phyloP scores from a whole-genome alignment of 345 rosid genomes.

The Salix viminalis region DNA sequence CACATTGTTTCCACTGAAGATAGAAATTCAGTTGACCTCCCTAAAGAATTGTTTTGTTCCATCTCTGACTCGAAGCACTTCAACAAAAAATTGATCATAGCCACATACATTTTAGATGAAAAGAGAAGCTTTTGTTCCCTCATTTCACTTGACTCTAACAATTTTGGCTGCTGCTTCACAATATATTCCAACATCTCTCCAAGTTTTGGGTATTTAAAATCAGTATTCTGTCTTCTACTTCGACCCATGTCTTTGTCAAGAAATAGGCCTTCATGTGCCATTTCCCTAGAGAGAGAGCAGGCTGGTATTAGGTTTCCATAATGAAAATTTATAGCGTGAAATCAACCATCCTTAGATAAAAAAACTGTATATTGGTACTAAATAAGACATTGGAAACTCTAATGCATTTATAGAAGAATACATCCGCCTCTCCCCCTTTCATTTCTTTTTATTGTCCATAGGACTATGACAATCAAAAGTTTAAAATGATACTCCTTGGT shows the following conservation, averaged over 20 bases:
- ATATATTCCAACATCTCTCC: conserved; percentile 67
- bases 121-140: conserved; percentile 75
- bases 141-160: conserved; percentile 60
- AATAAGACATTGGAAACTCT: background rate
- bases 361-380: too few relatives aligned
- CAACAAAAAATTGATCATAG: conserved; percentile 70
- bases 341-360: background rate
- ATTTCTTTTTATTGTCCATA: background rate
- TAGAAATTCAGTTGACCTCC: conserved; percentile 52
- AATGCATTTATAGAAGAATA: background rate
- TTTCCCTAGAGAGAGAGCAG: conserved; percentile 46
- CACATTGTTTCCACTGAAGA: conserved; percentile 65
- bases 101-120: conserved; percentile 66
- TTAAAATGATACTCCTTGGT: too few relatives aligned
- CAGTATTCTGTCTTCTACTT: conserved; percentile 37
- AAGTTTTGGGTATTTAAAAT: conserved; percentile 61
- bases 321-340: conserved; percentile 8
- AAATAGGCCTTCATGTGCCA: conserved; percentile 86
- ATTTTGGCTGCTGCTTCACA: conserved; percentile 67
- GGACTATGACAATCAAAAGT: too few relatives aligned
- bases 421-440: background rate
- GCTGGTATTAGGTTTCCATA: background rate
- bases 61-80: conserved; percentile 80
- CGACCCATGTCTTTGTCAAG: conserved; percentile 50
- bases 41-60: conserved; percentile 47